Conservation (phyloP, 1,139 yeast species). For the Sugiyamaella neomexicana region DNA sequence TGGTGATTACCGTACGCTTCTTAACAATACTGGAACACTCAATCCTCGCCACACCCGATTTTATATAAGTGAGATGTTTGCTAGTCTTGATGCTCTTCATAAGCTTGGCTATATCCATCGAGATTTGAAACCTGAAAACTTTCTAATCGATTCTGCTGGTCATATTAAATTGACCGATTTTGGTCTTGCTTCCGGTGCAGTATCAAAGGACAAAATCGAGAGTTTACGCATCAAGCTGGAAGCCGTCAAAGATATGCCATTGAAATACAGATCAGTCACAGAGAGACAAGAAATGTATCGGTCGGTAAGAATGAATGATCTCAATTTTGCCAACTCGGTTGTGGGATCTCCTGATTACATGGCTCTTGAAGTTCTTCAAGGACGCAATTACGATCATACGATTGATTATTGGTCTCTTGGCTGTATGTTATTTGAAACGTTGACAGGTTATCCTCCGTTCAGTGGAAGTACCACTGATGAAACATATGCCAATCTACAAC, state of each 20-base stretch:
- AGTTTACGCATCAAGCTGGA: conserved; percentile 85
- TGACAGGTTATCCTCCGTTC: conserved; percentile 96
- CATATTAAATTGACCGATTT: conserved; percentile 97
- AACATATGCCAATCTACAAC: conserved; percentile 88
- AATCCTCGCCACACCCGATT: conserved; percentile 96
- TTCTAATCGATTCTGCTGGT: conserved; percentile 89
- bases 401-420: conserved; percentile 99
- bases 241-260: conserved; percentile 66
- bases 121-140: conserved; percentile 96
- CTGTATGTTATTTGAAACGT: conserved; percentile 88
- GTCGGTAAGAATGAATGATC: conserved; percentile 62
- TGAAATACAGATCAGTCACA: conserved; percentile 68
- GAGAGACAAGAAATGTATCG: conserved; percentile 88
- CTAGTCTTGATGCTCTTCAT: conserved; percentile 89
- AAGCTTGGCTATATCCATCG: conserved; percentile 95
- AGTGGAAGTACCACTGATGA: conserved; percentile 93
- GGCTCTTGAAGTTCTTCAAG: conserved; percentile 97
- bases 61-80: conserved; percentile 94
- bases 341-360: conserved; percentile 99
- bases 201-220: conserved; percentile 89
- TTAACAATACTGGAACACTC: conserved; percentile 78
- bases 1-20: conserved; percentile 93
- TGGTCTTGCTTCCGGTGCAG: conserved; percentile 96
- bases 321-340: conserved; percentile 86
- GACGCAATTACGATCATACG: conserved; percentile 89